A percentile compares a stretch with the other conserved stretches of the same genome.
These are phyloP conservation scores for Tolypocladium inflatum DNA, from an alignment of 2,329 filamentous ascomycete genomes.

Conservation along the genomic window DNA sequence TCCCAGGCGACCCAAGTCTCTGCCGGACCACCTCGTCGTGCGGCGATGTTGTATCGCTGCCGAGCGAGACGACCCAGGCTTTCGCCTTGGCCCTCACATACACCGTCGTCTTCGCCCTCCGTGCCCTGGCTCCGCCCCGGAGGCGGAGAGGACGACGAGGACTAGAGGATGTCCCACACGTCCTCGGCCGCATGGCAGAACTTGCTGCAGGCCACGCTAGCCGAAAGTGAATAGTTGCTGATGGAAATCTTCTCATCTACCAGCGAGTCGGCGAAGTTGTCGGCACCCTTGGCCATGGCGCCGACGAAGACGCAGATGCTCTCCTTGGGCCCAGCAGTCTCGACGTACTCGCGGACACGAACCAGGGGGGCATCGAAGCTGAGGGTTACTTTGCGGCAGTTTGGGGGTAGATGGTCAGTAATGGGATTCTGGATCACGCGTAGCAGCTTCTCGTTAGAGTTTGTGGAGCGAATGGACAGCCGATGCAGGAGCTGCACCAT, in stretches of 20 bases:
- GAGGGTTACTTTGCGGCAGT: conserved; percentile 95
- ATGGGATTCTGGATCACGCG: conserved; percentile 98
- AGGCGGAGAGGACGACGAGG: not conserved
- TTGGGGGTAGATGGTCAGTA: conserved; percentile 89
- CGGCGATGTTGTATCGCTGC: conserved; percentile 68
- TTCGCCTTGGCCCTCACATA: conserved; percentile 9
- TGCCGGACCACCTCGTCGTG: conserved; percentile 17
- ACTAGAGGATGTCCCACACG: conserved; percentile 83
- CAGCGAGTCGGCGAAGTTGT: conserved; percentile 88
- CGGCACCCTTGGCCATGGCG: conserved; percentile 94
- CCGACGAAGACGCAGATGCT: conserved; percentile 97
- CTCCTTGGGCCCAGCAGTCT: conserved; percentile 67
- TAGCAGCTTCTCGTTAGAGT: conserved; percentile 93
- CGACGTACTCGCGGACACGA: conserved; percentile 80
- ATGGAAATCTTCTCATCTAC: conserved; percentile 98
- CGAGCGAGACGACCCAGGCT: conserved; percentile 22
- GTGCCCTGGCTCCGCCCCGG: not conserved
- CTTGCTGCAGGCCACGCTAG: conserved; percentile 98
- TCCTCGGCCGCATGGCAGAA: conserved; percentile 98
- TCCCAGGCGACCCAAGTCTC: conserved; percentile 54
- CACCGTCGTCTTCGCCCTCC: not conserved
- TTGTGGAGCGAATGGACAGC: conserved; percentile 90
- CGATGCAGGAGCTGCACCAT: conserved; percentile 98
- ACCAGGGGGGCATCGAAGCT: conserved; percentile 89
- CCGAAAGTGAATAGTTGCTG: conserved; percentile 94